These are phyloP conservation scores for Paratinospora sagittata DNA, from an alignment of 164 flowering plant genomes.

Conservation along the genomic window DNA sequence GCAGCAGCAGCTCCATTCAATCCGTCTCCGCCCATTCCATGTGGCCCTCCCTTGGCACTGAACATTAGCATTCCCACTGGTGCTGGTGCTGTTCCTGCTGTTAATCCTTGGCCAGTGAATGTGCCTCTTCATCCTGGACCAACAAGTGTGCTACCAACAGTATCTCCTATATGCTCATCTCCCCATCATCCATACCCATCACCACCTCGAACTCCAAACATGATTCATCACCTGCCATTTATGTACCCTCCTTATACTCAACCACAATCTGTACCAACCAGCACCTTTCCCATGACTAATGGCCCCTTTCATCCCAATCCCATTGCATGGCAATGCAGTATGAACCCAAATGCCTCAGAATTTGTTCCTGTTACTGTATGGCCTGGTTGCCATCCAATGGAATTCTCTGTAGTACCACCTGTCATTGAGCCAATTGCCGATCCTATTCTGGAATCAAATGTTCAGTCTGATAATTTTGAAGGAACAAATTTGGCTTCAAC, in stretches of 20 bases:
- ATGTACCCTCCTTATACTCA: slow-evolving; percentile 76
- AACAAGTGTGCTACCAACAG: slow-evolving; percentile 41
- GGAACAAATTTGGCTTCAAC: slow-evolving; percentile 24
- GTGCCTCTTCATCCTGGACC: slow-evolving; percentile 69
- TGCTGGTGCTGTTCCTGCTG: slow-evolving; percentile 43
- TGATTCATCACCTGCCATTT: slow-evolving; percentile 72
- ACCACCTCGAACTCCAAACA: slow-evolving; percentile 78
- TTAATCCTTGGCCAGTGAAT: slow-evolving; percentile 78
- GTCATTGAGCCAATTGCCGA: slow-evolving; percentile 47
- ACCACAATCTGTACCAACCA: slow-evolving; percentile 53
- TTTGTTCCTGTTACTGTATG: slow-evolving; percentile 61
- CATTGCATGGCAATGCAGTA: slow-evolving; percentile 73
- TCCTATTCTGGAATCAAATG: slow-evolving; percentile 37
- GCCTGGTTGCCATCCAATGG: slow-evolving; percentile 72
- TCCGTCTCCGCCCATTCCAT: slow-evolving; percentile 52
- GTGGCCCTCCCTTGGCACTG: slow-evolving; percentile 54
- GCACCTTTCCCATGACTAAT: slow-evolving; percentile 44
- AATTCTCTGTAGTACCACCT: slow-evolving; percentile 56
- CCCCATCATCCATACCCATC: slow-evolving; percentile 81
- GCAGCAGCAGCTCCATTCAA: slow-evolving; percentile 94
- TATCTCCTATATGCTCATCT: slow-evolving; percentile 59
- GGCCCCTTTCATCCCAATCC: slow-evolving; percentile 62
- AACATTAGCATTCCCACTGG: slow-evolving; percentile 56
- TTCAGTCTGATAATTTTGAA: slow-evolving; percentile 27
- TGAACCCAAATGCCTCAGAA: slow-evolving; percentile 55